A percentile compares a stretch with the other conserved stretches of the same genome.
Evolutionary conservation across 2,329 filamentous ascomycete species (phyloP).

Genomic region (Penicillium sp.): DNA sequence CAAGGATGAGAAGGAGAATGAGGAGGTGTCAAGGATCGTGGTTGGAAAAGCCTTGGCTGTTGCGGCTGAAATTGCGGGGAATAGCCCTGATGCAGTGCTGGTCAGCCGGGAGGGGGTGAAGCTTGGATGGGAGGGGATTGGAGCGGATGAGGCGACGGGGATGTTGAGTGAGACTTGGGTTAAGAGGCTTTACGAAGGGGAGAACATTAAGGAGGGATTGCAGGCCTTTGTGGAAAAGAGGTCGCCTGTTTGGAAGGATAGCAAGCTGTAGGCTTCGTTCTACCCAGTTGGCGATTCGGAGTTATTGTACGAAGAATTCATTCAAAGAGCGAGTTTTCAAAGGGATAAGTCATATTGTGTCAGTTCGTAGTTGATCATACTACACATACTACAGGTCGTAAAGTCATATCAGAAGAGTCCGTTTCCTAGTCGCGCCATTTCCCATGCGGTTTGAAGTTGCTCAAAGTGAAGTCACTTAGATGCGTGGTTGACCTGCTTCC

Average conservation of each 20-base stretch:
- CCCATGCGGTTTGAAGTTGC: slow-evolving; percentile 32
- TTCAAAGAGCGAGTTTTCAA: not conserved
- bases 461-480: slow-evolving; percentile 26
- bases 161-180: slow-evolving; percentile 64
- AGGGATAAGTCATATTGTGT: slow-evolving; percentile 2
- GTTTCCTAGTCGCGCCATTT: slow-evolving; percentile 33
- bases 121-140: slow-evolving; percentile 71
- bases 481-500: slow-evolving; percentile 33
- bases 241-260: slow-evolving; percentile 64
- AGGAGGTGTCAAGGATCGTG: slow-evolving; percentile 26
- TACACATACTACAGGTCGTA: slow-evolving; percentile 20
- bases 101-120: slow-evolving; percentile 73
- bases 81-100: slow-evolving; percentile 76
- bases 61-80: slow-evolving; percentile 64
- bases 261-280: slow-evolving; percentile 37
- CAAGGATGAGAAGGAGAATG: slow-evolving; percentile 11
- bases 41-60: slow-evolving; percentile 58
- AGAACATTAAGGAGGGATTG: slow-evolving; percentile 77
- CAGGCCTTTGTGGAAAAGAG: slow-evolving; percentile 77
- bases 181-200: slow-evolving; percentile 63
- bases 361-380: slow-evolving; percentile 19
- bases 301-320: not conserved
- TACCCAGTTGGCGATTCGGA: not conserved
- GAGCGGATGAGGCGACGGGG: slow-evolving; percentile 66
- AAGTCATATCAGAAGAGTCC: slow-evolving; percentile 20